Evolutionary conservation across 1,139 yeast genomes (phyloP), one percentile per base, ranked within the genome.

Genomic region (Saccharomyces hybrid): DNA sequence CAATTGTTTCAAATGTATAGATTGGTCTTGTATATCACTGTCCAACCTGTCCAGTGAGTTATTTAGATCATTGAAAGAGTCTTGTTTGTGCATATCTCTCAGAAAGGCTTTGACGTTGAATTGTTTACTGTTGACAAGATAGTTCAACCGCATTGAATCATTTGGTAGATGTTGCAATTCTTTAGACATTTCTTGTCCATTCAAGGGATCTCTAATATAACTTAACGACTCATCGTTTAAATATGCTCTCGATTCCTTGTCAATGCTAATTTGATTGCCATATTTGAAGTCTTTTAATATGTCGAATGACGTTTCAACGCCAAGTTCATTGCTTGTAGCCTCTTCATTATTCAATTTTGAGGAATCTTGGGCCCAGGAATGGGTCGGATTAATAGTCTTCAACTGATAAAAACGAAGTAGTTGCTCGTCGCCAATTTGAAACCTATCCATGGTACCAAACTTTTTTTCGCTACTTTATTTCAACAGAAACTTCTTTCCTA

Each of bases 71-170:
- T 80, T 81, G 54, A 85, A 83, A 0, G 91, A 77, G 38, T 90
- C 86, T 48, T 83, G 83, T 9, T 78, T 75, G 66, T 90, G 96
- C 4, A 90, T 77, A 11, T 82, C 80, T 32, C 85, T 79, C 59
- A 91, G 72, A 66, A 84, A 91, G 54, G 78, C 75, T 55, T 82
- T 80, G 2, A 95, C 82, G 61, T 85, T 82, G 73, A 91, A 91
- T 48, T 78, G 73, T 58, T 87, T 85, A 3, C 90, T 84, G 38
- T 86, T 82, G 44, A 89, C 83, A 60, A 88, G 73, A 69, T 79
- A 88, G 59, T 80, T 77, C 54, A 76, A 72, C 42, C 78, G 20
- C 8, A 25, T 67, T 38, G 68, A 66, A 1, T 71, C 64, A 34
- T 81, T 75, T 9, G 76, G 67, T 25, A 78, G 73, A 9, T 70